phyloP scores from a whole-genome alignment of 768 basidiomycete genomes.

The Boletus rufocinnamomeus region DNA sequence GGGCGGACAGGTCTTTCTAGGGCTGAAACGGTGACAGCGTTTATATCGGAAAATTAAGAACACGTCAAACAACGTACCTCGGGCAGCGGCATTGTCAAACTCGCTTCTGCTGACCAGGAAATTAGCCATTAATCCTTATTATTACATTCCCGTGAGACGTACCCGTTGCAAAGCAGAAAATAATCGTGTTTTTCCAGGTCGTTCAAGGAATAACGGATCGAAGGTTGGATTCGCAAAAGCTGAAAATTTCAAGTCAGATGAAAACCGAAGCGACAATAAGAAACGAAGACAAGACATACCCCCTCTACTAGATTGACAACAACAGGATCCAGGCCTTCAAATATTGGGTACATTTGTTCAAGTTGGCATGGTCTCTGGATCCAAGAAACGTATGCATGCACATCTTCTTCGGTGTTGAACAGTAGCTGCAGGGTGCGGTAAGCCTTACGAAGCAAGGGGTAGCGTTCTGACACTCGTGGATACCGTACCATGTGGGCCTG shows the following conservation, averaged over 20 bases:
- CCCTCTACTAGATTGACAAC: slow-evolving; percentile 35
- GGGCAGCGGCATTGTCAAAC: slow-evolving; percentile 22
- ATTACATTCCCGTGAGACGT: slow-evolving; percentile 6
- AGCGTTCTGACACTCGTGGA: not conserved
- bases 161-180: slow-evolving; percentile 27
- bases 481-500: slow-evolving; percentile 26
- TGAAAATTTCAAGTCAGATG: slow-evolving; percentile 6
- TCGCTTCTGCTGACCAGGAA: slow-evolving; percentile 20
- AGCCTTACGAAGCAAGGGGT: not conserved
- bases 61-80: slow-evolving; percentile 21
- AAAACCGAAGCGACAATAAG: not conserved
- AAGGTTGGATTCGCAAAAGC: slow-evolving; percentile 22
- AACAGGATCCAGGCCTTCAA: slow-evolving; percentile 22
- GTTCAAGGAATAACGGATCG: slow-evolving; percentile 17
- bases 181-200: slow-evolving; percentile 31
- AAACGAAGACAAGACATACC: slow-evolving; percentile 16
- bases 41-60: slow-evolving; percentile 11
- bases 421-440: slow-evolving; percentile 28
- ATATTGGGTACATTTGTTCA: slow-evolving; percentile 27
- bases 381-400: slow-evolving; percentile 28
- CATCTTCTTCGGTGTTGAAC: slow-evolving; percentile 29
- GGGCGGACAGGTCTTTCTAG: slow-evolving; percentile 17
- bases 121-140: slow-evolving; percentile 4
- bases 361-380: slow-evolving; percentile 1
- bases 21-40: slow-evolving; percentile 13